Conservation (phyloP, 352 stramenopile species). For the Phytophthora constricta region DNA sequence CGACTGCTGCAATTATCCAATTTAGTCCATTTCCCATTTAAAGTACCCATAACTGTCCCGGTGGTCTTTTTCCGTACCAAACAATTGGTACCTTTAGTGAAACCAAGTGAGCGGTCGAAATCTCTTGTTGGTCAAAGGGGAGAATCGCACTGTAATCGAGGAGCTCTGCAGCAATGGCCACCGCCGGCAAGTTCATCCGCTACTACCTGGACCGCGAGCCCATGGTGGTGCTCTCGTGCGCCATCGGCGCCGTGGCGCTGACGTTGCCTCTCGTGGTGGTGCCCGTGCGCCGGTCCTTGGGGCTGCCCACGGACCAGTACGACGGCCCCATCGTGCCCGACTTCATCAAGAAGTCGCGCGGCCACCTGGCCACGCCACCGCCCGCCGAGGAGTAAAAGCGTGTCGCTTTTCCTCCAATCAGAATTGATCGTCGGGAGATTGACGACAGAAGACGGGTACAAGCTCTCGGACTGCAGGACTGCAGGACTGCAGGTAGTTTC, state of each 20-base stretch:
- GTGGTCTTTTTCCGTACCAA: background rate
- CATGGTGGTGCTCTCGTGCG: slow-evolving; percentile 84
- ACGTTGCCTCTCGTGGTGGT: slow-evolving; percentile 80
- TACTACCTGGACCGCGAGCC: slow-evolving; percentile 88
- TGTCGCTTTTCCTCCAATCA: too few species aligned
- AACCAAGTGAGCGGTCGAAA: slow-evolving; percentile 28
- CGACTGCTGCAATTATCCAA: background rate
- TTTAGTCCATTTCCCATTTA: background rate
- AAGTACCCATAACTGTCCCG: background rate
- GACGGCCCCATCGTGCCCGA: slow-evolving; percentile 84
- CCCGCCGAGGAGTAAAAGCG: slow-evolving; percentile 43
- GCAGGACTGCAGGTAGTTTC: background rate
- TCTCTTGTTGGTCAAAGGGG: too few species aligned
- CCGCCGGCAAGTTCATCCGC: slow-evolving; percentile 80
- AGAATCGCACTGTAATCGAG: background rate
- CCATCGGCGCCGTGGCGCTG: slow-evolving; percentile 75
- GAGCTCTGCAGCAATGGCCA: slow-evolving; percentile 24
- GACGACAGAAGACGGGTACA: too few species aligned
- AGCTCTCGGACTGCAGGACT: too few species aligned
- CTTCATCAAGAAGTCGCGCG: slow-evolving; percentile 77
- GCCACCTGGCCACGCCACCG: slow-evolving; percentile 54
- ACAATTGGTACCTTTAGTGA: background rate
- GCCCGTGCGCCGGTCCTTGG: slow-evolving; percentile 83
- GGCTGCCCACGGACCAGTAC: slow-evolving; percentile 90
- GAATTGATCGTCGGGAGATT: too few species aligned